phyloP scores from a whole-genome alignment of 177 flowering plant genomes.

The Vitis hybrid region DNA sequence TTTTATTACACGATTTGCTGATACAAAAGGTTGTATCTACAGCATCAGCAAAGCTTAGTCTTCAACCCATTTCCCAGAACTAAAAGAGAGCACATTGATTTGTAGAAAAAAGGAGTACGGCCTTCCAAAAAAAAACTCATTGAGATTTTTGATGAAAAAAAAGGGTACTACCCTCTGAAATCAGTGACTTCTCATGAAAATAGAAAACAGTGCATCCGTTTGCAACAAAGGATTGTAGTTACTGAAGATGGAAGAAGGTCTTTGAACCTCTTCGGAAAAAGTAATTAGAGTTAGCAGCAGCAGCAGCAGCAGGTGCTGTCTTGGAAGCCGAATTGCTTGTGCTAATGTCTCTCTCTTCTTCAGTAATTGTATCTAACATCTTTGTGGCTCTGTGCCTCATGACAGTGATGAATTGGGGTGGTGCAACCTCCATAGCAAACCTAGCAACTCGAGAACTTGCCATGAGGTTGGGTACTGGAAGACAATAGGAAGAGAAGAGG shows the following conservation, averaged over 20 bases:
- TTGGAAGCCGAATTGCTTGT: not conserved
- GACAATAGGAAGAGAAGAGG: not conserved
- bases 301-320: not conserved
- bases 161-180: too few relatives aligned
- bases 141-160: too few relatives aligned
- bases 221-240: conserved; percentile 64
- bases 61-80: too few relatives aligned
- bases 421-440: conserved; percentile 53
- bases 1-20: too few relatives aligned
- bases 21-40: too few relatives aligned
- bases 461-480: conserved; percentile 22
- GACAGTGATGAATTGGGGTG: conserved; percentile 48
- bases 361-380: conserved; percentile 51
- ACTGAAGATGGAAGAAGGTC: conserved; percentile 13
- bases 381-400: conserved; percentile 43
- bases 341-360: conserved; percentile 41
- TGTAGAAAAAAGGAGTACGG: too few relatives aligned
- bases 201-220: conserved; percentile 8
- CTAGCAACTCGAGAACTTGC: conserved; percentile 43
- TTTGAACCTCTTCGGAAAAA: conserved; percentile 14
- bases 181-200: too few relatives aligned
- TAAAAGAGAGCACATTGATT: too few relatives aligned
- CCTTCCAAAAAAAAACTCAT: too few relatives aligned
- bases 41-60: too few relatives aligned
- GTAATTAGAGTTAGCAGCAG: conserved; percentile 8